Evolutionary conservation across 2,329 filamentous ascomycete species (phyloP).

Genomic region (Venturia aucupariae): DNA sequence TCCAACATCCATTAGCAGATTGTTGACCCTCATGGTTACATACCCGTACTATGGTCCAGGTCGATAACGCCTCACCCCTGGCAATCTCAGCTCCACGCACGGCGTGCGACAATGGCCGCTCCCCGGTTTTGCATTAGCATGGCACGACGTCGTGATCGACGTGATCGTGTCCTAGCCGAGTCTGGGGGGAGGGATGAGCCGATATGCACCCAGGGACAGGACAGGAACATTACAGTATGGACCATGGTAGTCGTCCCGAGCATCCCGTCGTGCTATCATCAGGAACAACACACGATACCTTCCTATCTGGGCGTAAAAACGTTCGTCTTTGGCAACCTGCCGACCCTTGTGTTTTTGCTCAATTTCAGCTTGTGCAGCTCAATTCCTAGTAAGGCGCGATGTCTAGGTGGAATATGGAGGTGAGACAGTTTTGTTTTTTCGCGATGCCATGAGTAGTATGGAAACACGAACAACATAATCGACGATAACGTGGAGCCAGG

Average conservation of each 20-base stretch:
- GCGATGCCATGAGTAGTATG: no score
- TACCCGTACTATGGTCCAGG: not conserved
- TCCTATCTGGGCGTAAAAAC: no score
- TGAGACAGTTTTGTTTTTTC: no score
- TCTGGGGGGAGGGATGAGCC: not conserved
- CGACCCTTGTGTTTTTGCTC: no score
- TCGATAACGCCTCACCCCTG: not conserved
- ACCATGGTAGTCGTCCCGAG: not conserved
- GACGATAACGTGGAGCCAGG: no score
- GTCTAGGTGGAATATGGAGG: not conserved
- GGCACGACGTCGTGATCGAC: not conserved
- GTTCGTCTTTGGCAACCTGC: no score
- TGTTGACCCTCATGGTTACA: not conserved
- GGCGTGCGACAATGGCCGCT: conserved; percentile 1
- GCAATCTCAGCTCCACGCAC: not conserved
- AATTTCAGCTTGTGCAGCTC: not conserved
- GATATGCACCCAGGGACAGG: not conserved
- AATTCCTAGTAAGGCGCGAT: not conserved
- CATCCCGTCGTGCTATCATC: not conserved
- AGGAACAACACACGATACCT: not conserved
- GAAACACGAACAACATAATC: no score
- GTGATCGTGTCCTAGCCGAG: not conserved
- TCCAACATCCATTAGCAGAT: not conserved
- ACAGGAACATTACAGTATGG: no score
- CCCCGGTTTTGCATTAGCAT: not conserved